Conservation (phyloP, 2,329 filamentous ascomycete species). For the Aspergillus glaucus region DNA sequence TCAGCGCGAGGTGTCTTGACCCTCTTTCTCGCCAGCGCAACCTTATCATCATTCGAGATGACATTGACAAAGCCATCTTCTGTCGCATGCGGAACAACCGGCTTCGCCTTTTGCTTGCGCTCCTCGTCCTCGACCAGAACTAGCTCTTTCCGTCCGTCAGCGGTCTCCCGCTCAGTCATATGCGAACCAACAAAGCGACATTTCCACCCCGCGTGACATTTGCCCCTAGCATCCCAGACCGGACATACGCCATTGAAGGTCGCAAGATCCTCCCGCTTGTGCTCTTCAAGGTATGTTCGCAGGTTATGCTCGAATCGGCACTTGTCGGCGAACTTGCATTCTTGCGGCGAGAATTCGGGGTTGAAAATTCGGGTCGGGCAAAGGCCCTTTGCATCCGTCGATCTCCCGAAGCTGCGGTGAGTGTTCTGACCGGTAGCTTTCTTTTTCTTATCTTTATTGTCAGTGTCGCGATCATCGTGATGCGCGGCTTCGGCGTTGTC, state of each 20-base stretch:
- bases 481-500: conserved; percentile 55
- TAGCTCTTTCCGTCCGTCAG: conserved; percentile 78
- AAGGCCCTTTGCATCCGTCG: conserved; percentile 68
- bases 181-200: conserved; percentile 87
- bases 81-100: conserved; percentile 22
- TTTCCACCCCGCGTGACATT: conserved; percentile 83
- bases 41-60: conserved; percentile 63
- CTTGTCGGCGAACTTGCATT: conserved; percentile 70
- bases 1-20: conserved; percentile 67
- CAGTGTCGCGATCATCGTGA: conserved; percentile 35
- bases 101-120: conserved; percentile 37
- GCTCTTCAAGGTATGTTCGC: conserved; percentile 74
- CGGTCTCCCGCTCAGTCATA: conserved; percentile 68
- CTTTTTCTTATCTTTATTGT: conserved; percentile 42
- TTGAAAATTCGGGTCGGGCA: conserved; percentile 67
- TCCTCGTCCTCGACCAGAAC: conserved; percentile 58
- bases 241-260: conserved; percentile 76
- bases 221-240: conserved; percentile 68
- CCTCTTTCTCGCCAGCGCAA: conserved; percentile 67
- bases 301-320: conserved; percentile 82
- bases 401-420: conserved; percentile 71
- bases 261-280: conserved; percentile 71
- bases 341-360: conserved; percentile 71
- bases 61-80: conserved; percentile 68
- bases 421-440: conserved; percentile 74